Base-by-base conservation (phyloP, 257 asterid genomes). In the Solanum boliviense region DNA sequence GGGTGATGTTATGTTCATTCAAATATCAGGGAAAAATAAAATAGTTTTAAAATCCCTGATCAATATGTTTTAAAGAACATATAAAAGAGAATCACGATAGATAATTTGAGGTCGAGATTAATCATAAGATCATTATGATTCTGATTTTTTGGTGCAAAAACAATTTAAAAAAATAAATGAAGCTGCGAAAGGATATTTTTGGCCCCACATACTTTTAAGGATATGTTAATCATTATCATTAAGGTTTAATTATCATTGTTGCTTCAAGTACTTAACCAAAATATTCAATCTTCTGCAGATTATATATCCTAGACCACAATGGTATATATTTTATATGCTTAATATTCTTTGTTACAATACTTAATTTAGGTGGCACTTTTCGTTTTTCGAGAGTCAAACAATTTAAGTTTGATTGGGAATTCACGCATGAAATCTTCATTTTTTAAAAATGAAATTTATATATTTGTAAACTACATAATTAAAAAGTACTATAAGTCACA, bases 91-190 rank as follows among this genome's bases (percentile, higher is more conserved):
- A 62, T 62, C 0, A 62, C 1, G 31, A n/a, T n/a, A 62, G 6
- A 23, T n/a, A 62, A 62, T 10, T 62, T 62, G 15, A 62, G 1
- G 7, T 9, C 0, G 4, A 13, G 2, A 0, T 62, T 18, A 20
- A 27, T 52, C 23, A 29, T 16, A 87, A 89, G 82, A 92, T 92
- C 92, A 88, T 88, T 82, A 68, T 87, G 94, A 93, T 94, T 92
- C 92, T 87, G 93, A 94, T 91, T 93, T 91, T 93, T 88, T 68
- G 84, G 67, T 56, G 68, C 87, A 58, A 62, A 90, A 88, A 79
- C 18, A 72, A 25, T 12, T 39, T 0, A 23, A 90, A 90, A 87
- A 38, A n/a, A 8, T n/a, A n/a, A 65, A 39, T 58, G 84, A 87
- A 88, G 89, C 91, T 87, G 87, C 90, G 71, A 76, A 82, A 91